These are phyloP conservation scores for Kalmanozyma brasiliensis DNA, from an alignment of 1,284 basidiomycete species.

Conservation along the genomic window DNA sequence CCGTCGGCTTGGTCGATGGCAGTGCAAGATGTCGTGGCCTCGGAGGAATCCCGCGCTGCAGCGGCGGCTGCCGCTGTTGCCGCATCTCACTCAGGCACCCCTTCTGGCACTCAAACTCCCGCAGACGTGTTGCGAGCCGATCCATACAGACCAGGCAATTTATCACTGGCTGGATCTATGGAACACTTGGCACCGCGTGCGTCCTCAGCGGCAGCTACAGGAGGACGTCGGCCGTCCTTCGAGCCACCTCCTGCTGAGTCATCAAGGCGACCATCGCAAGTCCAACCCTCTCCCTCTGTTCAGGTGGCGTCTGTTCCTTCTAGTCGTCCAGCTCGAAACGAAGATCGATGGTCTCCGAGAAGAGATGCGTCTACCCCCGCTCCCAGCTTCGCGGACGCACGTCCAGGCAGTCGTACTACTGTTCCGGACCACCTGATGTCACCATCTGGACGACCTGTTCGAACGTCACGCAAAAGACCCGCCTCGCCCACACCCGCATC, in stretches of 20 bases:
- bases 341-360: neutral
- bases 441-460: constrained; percentile 29
- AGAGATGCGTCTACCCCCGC: constrained; percentile 1
- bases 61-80: constrained; percentile 36
- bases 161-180: neutral
- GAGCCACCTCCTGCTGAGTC: constrained; percentile 1
- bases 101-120: constrained; percentile 35
- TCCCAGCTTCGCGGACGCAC: neutral
- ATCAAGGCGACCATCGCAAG: constrained; percentile 1
- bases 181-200: constrained; percentile 1
- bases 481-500: constrained; percentile 12
- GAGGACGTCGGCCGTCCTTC: constrained; percentile 9
- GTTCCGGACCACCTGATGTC: constrained; percentile 10
- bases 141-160: neutral
- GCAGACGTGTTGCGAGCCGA: constrained; percentile 10
- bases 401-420: neutral
- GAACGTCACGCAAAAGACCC: constrained; percentile 26
- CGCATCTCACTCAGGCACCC: constrained; percentile 34
- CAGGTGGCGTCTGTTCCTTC: neutral
- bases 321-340: neutral
- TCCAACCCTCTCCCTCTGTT: constrained; percentile 2
- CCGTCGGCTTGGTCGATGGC: constrained; percentile 55
- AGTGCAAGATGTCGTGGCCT: constrained; percentile 53
- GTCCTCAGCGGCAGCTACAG: neutral
- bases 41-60: constrained; percentile 38